A percentile compares a stretch with the other conserved stretches of the same genome.
Evolutionary conservation across 2,329 filamentous ascomycete genomes (phyloP).

Genomic region (Ceratocystis cacaofunesta): DNA sequence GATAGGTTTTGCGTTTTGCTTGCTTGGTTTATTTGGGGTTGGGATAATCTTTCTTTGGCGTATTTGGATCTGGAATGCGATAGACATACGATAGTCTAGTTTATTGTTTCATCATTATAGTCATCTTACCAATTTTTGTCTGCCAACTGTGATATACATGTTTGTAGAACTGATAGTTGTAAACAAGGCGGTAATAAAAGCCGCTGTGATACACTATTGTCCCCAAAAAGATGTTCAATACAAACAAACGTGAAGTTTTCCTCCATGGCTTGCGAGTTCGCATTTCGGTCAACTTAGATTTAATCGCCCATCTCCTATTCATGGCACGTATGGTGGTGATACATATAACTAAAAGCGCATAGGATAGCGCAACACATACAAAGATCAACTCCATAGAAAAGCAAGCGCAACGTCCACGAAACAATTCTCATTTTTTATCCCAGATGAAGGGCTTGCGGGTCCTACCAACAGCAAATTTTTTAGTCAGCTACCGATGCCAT

Average conservation of each 20-base stretch:
- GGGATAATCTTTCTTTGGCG: conserved; percentile 6
- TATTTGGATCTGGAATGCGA: conserved; percentile 6
- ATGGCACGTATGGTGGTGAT: conserved; percentile 9
- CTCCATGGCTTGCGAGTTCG: no score
- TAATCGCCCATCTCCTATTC: background rate
- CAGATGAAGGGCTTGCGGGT: conserved; percentile 46
- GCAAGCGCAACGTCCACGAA: background rate
- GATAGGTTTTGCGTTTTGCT: background rate
- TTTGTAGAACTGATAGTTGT: no score
- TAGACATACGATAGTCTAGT: background rate
- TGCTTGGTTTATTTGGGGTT: background rate
- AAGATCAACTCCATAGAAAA: background rate
- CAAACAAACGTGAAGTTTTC: no score
- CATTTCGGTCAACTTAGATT: background rate
- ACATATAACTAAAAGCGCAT: conserved; percentile 6
- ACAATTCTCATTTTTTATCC: conserved; percentile 26
- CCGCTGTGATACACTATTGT: no score
- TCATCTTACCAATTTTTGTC: background rate
- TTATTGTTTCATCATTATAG: background rate
- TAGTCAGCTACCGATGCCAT: background rate
- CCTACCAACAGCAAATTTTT: conserved; percentile 24
- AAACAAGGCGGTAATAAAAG: no score
- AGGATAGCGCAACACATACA: background rate
- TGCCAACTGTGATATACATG: background rate
- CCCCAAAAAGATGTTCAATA: no score